These are phyloP conservation scores for Vigna reflexopilosa DNA, from an alignment of 306 rosid species.

Conservation along the genomic window DNA sequence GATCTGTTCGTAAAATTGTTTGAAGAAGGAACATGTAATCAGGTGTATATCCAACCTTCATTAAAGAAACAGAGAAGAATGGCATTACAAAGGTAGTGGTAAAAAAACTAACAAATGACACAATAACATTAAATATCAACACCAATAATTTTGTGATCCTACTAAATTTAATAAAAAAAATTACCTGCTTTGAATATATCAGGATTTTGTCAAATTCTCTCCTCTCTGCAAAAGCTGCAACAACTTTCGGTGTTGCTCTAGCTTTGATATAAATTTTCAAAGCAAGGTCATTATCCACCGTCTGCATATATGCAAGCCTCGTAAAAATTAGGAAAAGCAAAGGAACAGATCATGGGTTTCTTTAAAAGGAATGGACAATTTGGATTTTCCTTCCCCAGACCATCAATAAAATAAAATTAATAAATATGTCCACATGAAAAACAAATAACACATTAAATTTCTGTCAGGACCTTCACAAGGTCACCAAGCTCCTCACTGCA, in stretches of 20 bases:
- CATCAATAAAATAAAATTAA: conserved; percentile 7
- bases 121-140: neutral
- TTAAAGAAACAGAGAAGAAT: conserved; percentile 40
- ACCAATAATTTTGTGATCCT: neutral
- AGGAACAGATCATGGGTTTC: conserved; percentile 5
- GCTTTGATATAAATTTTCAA: conserved; percentile 96
- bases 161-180: conserved; percentile 7
- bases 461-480: conserved; percentile 86
- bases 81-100: conserved; percentile 13
- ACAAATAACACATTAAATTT: conserved; percentile 30
- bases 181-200: conserved; percentile 93
- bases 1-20: conserved; percentile 88
- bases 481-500: conserved; percentile 97
- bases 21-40: conserved; percentile 92
- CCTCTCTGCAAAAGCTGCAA: conserved; percentile 97
- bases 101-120: conserved; percentile 21
- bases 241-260: conserved; percentile 95
- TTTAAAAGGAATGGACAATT: conserved; percentile 19
- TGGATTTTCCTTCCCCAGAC: conserved; percentile 21
- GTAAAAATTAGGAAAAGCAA: conserved; percentile 29
- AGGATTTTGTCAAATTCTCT: conserved; percentile 96
- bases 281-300: conserved; percentile 93
- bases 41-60: conserved; percentile 95
- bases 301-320: conserved; percentile 53
- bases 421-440: conserved; percentile 7